A percentile compares a stretch with the other conserved stretches of the same genome.
Evolutionary conservation across 2,329 filamentous ascomycete species (phyloP).

Genomic region (Pseudopyricularia cyperi): DNA sequence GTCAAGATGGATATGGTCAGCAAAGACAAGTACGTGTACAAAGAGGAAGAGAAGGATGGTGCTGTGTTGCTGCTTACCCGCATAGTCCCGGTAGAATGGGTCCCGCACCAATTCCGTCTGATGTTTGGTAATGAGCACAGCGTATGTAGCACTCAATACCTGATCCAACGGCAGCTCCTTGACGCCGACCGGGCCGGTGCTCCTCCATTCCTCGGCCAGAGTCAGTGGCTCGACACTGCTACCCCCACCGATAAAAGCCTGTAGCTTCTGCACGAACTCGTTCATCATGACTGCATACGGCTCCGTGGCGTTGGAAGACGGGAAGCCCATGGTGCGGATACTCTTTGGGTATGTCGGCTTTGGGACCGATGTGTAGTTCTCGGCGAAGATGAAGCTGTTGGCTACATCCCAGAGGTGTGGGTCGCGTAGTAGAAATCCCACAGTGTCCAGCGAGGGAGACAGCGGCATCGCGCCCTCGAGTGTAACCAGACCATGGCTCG

Average conservation of each 20-base stretch:
- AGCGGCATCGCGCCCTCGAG: constrained; percentile 29
- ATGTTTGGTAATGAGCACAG: constrained; percentile 22
- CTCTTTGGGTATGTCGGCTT: constrained; percentile 13
- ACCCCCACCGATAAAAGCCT: constrained; percentile 11
- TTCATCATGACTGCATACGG: constrained; percentile 11
- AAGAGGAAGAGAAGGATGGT: not conserved
- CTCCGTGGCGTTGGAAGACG: constrained; percentile 4
- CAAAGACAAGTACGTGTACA: not conserved
- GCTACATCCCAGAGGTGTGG: constrained; percentile 19
- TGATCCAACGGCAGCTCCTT: constrained; percentile 8
- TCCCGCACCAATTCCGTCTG: constrained; percentile 21
- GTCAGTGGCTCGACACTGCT: constrained; percentile 9
- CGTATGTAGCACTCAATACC: constrained; percentile 20
- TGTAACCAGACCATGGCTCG: constrained; percentile 23
- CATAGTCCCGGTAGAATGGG: constrained; percentile 25
- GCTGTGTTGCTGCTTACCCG: constrained; percentile 10
- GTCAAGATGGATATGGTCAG: not conserved
- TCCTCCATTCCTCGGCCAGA: constrained; percentile 13
- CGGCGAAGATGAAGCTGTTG: constrained; percentile 16
- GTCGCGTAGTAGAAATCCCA: constrained; percentile 26
- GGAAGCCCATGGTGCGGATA: constrained; percentile 17
- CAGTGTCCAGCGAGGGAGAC: constrained; percentile 26
- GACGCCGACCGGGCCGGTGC: constrained; percentile 10
- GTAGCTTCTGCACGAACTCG: constrained; percentile 15
- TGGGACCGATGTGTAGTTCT: constrained; percentile 18